Percentiles rank a stretch among this genome's conserved stretches.
These are phyloP conservation scores for Colletotrichum plurivorum DNA, from an alignment of 2,329 filamentous ascomycete species.

Conservation along the genomic window DNA sequence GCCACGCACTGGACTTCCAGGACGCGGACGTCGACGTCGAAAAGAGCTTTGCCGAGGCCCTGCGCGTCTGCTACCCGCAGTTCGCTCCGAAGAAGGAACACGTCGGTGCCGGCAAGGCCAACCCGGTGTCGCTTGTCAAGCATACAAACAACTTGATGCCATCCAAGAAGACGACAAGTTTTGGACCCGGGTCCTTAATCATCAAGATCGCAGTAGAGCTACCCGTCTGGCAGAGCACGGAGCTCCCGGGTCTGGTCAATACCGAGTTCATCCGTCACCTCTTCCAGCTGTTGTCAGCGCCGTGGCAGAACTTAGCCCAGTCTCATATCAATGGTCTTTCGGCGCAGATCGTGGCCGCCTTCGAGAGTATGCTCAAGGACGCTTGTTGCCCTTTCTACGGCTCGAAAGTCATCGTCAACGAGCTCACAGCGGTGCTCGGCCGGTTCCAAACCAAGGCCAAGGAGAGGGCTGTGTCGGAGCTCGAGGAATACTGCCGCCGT, in stretches of 20 bases:
- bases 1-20: constrained; percentile 47
- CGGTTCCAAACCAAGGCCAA: constrained; percentile 21
- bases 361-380: constrained; percentile 33
- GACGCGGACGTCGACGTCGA: constrained; percentile 42
- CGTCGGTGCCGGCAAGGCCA: not conserved
- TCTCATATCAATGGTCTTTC: constrained; percentile 45
- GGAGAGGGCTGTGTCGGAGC: constrained; percentile 7
- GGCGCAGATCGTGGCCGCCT: constrained; percentile 37
- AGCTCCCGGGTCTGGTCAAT: constrained; percentile 52
- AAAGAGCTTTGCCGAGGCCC: not conserved
- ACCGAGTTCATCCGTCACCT: constrained; percentile 48
- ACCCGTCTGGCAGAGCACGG: constrained; percentile 45
- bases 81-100: not conserved
- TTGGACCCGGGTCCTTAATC: constrained; percentile 25
- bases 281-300: constrained; percentile 49
- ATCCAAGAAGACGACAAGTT: not conserved
- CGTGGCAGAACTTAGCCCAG: constrained; percentile 48
- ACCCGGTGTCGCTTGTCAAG: too few species aligned
- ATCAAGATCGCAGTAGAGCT: constrained; percentile 47
- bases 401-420: constrained; percentile 32
- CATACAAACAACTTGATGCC: constrained; percentile 12
- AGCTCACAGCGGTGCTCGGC: constrained; percentile 25
- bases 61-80: not conserved
- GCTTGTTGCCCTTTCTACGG: constrained; percentile 38
- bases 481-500: constrained; percentile 29